Evolutionary conservation across 1,139 yeast species (phyloP).

Genomic region (Geotrichum phurueaensis): DNA sequence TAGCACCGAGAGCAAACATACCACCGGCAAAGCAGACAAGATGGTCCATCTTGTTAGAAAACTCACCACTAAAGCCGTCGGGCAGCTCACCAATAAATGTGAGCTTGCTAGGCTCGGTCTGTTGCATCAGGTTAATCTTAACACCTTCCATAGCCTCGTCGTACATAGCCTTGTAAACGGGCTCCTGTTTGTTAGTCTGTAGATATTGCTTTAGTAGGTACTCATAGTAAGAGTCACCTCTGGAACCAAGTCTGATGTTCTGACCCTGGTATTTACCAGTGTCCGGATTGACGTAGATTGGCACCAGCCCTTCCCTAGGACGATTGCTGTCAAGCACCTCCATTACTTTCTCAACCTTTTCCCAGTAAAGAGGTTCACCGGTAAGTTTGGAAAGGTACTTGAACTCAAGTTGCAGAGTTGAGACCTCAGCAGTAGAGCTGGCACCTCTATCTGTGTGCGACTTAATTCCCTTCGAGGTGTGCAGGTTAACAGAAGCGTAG

Average conservation of each 20-base stretch:
- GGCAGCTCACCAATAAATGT: constrained; percentile 77
- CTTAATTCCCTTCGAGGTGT: constrained; percentile 52
- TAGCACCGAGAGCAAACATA: constrained; percentile 82
- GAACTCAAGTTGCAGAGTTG: constrained; percentile 83
- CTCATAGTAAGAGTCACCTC: constrained; percentile 93
- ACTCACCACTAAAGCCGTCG: constrained; percentile 51
- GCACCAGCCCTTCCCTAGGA: constrained; percentile 73
- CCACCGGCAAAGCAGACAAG: constrained; percentile 92
- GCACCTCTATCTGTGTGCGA: constrained; percentile 63
- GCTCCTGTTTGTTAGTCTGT: constrained; percentile 61
- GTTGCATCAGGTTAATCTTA: constrained; percentile 53
- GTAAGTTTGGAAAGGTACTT: constrained; percentile 76
- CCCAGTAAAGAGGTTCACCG: constrained; percentile 76
- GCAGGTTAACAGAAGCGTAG: constrained; percentile 68
- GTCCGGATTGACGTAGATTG: constrained; percentile 71
- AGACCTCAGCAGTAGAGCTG: constrained; percentile 83
- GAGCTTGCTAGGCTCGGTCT: constrained; percentile 58
- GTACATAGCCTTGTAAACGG: constrained; percentile 66
- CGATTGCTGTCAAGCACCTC: constrained; percentile 52
- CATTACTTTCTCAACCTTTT: constrained; percentile 64
- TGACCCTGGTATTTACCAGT: constrained; percentile 63
- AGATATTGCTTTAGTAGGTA: constrained; percentile 80
- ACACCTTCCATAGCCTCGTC: constrained; percentile 72
- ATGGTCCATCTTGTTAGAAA: constrained; percentile 87
- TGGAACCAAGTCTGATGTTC: constrained; percentile 72